Evolutionary conservation across 1,284 basidiomycete species (phyloP).

Genomic region (Trichosporon ovoides): DNA sequence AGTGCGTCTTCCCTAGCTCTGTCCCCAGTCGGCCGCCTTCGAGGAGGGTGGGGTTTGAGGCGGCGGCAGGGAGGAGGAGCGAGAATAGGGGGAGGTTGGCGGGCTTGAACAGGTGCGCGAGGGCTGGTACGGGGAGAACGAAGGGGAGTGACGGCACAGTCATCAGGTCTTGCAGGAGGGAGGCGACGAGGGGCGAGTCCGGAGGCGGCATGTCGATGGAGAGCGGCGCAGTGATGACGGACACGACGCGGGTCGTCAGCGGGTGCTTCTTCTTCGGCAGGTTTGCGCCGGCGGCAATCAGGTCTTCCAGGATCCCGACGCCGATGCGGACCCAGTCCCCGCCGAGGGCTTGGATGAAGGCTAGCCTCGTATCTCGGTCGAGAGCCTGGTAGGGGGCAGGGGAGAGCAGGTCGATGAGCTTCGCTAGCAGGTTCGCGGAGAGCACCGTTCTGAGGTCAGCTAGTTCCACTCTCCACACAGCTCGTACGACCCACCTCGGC

Average conservation of each 20-base stretch:
- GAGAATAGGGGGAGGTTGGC: constrained; percentile 38
- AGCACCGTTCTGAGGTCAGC: constrained; percentile 20
- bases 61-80: constrained; percentile 34
- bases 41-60: constrained; percentile 24
- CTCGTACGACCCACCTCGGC: not conserved
- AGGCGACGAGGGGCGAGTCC: constrained; percentile 22
- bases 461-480: too few species aligned
- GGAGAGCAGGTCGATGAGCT: constrained; percentile 19
- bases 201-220: constrained; percentile 12
- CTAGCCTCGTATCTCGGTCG: not conserved
- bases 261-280: constrained; percentile 44
- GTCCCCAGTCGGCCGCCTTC: constrained; percentile 22
- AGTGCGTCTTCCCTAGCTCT: constrained; percentile 41
- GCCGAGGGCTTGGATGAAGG: constrained; percentile 15
- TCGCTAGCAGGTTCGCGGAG: constrained; percentile 13
- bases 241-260: constrained; percentile 27
- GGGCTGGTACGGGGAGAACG: constrained; percentile 38
- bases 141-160: constrained; percentile 42
- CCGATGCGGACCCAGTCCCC: constrained; percentile 33
- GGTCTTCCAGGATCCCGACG: constrained; percentile 24
- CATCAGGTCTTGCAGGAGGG: constrained; percentile 37
- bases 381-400: not conserved
- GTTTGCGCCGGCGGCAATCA: constrained; percentile 34
- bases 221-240: constrained; percentile 38
- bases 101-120: constrained; percentile 36